phyloP scores from a whole-genome alignment of 768 basidiomycete genomes.

The Pleurotus pulmonarius region DNA sequence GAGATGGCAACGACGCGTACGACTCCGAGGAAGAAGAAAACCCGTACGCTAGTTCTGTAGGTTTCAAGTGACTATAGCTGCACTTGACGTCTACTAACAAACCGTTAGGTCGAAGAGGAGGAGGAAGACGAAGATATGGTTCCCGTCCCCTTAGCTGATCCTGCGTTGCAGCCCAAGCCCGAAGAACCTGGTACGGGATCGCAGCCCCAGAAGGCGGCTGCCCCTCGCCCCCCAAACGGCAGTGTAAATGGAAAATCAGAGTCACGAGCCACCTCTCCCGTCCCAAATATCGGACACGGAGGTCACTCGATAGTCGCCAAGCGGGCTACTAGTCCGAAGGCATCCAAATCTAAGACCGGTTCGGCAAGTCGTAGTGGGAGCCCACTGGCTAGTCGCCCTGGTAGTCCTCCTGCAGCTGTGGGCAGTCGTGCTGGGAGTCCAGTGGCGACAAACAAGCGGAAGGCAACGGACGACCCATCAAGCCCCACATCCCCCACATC shows the following conservation, averaged over 20 bases:
- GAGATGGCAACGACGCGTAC: slow-evolving; percentile 79
- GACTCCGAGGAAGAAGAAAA: slow-evolving; percentile 84
- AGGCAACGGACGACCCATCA: slow-evolving; percentile 36
- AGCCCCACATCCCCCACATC: slow-evolving; percentile 22
- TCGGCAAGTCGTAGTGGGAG: slow-evolving; percentile 53
- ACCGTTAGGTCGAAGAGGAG: slow-evolving; percentile 60
- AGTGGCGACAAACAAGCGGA: slow-evolving; percentile 29
- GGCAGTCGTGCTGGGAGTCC: slow-evolving; percentile 44
- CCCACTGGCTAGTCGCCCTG: slow-evolving; percentile 36
- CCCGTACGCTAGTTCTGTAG: slow-evolving; percentile 76
- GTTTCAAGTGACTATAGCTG: slow-evolving; percentile 20
- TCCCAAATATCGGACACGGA: slow-evolving; percentile 38
- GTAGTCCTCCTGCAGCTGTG: slow-evolving; percentile 16
- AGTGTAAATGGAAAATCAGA: slow-evolving; percentile 22
- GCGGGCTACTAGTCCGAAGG: slow-evolving; percentile 81
- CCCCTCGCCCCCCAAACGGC: slow-evolving; percentile 25
- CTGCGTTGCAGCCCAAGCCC: slow-evolving; percentile 37
- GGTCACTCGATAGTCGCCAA: slow-evolving; percentile 81
- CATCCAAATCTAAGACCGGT: slow-evolving; percentile 50
- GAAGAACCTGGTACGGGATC: slow-evolving; percentile 40
- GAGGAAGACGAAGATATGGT: slow-evolving; percentile 61
- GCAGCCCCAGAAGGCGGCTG: slow-evolving; percentile 35
- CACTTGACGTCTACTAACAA: neutral
- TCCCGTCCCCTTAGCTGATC: slow-evolving; percentile 30
- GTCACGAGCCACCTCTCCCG: slow-evolving; percentile 62